Percentiles rank a stretch among this genome's conserved stretches.
Conservation (phyloP, 768 basidiomycete species). For the Trametes elegans region DNA sequence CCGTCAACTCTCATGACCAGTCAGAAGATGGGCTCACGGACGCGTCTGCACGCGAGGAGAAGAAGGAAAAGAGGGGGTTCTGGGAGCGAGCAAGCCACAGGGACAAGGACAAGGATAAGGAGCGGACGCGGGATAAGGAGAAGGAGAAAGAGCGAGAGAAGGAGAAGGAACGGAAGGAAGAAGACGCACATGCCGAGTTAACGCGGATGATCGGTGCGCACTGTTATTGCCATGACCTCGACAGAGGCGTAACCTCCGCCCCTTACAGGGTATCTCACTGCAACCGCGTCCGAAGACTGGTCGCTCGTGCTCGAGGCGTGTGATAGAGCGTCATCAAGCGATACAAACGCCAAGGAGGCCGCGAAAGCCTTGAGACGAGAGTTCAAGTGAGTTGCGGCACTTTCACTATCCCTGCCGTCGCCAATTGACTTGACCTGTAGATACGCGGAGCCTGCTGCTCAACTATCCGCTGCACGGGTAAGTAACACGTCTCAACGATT, state of each 20-base stretch:
- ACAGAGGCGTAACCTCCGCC: background rate
- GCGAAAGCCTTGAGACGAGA: slow-evolving; percentile 78
- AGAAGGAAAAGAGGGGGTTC: slow-evolving; percentile 54
- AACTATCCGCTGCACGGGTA: slow-evolving; percentile 75
- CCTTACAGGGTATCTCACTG: slow-evolving; percentile 65
- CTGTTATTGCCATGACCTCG: background rate
- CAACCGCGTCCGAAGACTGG: slow-evolving; percentile 82
- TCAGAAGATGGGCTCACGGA: slow-evolving; percentile 34
- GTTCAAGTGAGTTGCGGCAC: slow-evolving; percentile 64
- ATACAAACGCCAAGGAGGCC: slow-evolving; percentile 79
- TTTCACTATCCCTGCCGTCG: slow-evolving; percentile 20
- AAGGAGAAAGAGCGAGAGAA: slow-evolving; percentile 41
- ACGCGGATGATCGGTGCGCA: slow-evolving; percentile 69
- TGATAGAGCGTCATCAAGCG: slow-evolving; percentile 73
- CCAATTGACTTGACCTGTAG: slow-evolving; percentile 36
- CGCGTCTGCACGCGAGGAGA: slow-evolving; percentile 34
- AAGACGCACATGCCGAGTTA: slow-evolving; percentile 50
- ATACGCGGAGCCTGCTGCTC: slow-evolving; percentile 72
- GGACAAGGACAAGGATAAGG: slow-evolving; percentile 37
- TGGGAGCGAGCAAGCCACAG: slow-evolving; percentile 41
- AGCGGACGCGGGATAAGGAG: slow-evolving; percentile 36
- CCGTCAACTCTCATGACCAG: slow-evolving; percentile 24
- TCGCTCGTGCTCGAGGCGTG: slow-evolving; percentile 80
- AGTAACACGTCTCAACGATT: slow-evolving; percentile 24
- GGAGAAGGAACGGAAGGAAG: slow-evolving; percentile 40